These are phyloP conservation scores for Quercus aquifolioides DNA, from an alignment of 306 rosid species.

Conservation along the genomic window DNA sequence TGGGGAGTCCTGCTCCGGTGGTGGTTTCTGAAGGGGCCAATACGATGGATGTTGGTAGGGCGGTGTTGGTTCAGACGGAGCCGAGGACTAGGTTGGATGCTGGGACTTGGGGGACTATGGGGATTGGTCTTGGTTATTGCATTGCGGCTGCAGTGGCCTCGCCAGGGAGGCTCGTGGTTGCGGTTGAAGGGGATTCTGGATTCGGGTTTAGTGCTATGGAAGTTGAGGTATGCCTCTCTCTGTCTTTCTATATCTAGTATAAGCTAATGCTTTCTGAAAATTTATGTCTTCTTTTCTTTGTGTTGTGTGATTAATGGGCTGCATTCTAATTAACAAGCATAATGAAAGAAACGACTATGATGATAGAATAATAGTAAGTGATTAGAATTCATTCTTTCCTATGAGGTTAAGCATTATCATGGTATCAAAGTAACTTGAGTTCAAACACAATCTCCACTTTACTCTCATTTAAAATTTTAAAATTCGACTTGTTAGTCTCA, in stretches of 20 bases:
- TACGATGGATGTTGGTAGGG: constrained; percentile 61
- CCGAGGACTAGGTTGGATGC: constrained; percentile 71
- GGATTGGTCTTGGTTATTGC: constrained; percentile 95
- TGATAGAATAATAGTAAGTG: too few species aligned
- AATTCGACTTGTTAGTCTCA: too few species aligned
- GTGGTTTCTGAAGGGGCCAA: constrained; percentile 67
- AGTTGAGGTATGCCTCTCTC: constrained; percentile 72
- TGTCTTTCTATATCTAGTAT: neutral
- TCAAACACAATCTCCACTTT: too few species aligned
- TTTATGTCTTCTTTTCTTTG: neutral
- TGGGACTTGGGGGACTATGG: constrained; percentile 82
- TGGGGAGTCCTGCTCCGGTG: constrained; percentile 56
- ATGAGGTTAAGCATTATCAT: too few species aligned
- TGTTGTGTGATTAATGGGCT: neutral
- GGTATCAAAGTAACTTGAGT: too few species aligned
- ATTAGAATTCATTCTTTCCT: too few species aligned
- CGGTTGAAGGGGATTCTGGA: constrained; percentile 95
- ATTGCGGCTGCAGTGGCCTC: constrained; percentile 93
- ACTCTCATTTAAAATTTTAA: too few species aligned
- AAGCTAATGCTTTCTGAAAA: neutral
- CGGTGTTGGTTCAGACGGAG: constrained; percentile 59
- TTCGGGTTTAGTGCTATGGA: constrained; percentile 94
- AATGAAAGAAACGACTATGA: too few species aligned
- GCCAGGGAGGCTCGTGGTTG: constrained; percentile 80
- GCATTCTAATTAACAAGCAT: too few species aligned